Evolutionary conservation across 805 yeast species (phyloP), one percentile per base, ranked within the genome.

Genomic region (Starmerella vitae): DNA sequence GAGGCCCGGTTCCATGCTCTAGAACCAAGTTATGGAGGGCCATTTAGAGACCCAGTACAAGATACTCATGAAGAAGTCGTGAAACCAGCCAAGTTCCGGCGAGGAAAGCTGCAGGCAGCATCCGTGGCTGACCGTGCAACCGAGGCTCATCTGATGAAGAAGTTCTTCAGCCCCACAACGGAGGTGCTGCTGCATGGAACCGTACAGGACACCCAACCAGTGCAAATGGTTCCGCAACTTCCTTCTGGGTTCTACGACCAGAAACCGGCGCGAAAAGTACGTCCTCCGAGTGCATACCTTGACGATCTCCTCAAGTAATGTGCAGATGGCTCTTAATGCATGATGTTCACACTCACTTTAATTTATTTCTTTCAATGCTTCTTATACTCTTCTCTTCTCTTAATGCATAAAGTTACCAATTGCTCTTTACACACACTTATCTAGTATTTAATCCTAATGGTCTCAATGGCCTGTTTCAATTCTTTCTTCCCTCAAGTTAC

Each of bases 141-240:
- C 21, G 47, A 42, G 20, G 47, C 47, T 7, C 47, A 40, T 36
- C 32, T 29, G 25, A 37, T 34, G 26, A 45, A 42, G 31, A 42
- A 41, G 70, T 82, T 78, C 57, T 71, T 80, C 38, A 80, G 91
- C 3, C 93, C 93, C 25, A 82, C 93, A 1, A 76, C 76, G 14
- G 84, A 79, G 51, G 78, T 76, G 14, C 70, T 76, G 71, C 64
- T 64, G 40, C 69, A 67, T 20, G 59, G 58, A 29, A 38, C 48
- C 21, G 42, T 43, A 30, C 39, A 34, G 30, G 34, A 42, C 18
- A 43, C 45, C 7, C 26, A 22, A 12, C 26, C 26, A 12, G 26
- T 15, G 41, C 45, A 37, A 21, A 20, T 45, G 46, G 33, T 48
- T 34, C 30, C 44, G 38, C 36, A 47, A 41, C 28, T 52, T 36